Evolutionary conservation across 1,284 basidiomycete genomes (phyloP).

Genomic region (Heimioporus retisporus): DNA sequence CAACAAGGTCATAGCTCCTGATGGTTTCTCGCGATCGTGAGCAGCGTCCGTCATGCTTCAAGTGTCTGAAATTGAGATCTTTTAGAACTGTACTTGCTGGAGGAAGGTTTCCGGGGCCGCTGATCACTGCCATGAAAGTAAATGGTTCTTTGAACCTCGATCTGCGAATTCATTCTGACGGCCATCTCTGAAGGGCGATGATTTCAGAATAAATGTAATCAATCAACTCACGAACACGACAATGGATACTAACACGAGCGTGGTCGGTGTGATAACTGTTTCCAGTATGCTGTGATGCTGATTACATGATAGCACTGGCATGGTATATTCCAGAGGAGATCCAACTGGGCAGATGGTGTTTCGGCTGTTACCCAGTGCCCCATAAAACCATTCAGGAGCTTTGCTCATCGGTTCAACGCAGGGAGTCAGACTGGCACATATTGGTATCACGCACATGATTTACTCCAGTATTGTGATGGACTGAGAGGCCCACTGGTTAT

Average conservation of each 20-base stretch:
- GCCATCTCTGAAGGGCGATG: conserved; percentile 21
- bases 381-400: conserved; percentile 28
- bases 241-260: conserved; percentile 50
- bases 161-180: not conserved
- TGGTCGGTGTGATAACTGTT: not conserved
- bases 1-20: conserved; percentile 43
- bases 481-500: conserved; percentile 24
- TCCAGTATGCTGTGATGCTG: not conserved
- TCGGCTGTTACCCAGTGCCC: conserved; percentile 48
- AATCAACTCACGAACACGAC: conserved; percentile 44
- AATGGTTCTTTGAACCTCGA: too few species aligned
- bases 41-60: conserved; percentile 6
- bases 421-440: conserved; percentile 41
- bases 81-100: conserved; percentile 37
- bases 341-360: conserved; percentile 46
- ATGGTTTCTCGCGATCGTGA: conserved; percentile 47
- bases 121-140: conserved; percentile 31
- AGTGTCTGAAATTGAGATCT: conserved; percentile 4
- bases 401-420: conserved; percentile 34
- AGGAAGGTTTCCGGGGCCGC: conserved; percentile 36
- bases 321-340: conserved; percentile 31
- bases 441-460: conserved; percentile 47
- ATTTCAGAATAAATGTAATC: conserved; percentile 35
- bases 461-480: conserved; percentile 55
- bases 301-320: too few species aligned